These are phyloP conservation scores for Orbilia quercus DNA, from an alignment of 2,329 filamentous ascomycete genomes.

Conservation along the genomic window DNA sequence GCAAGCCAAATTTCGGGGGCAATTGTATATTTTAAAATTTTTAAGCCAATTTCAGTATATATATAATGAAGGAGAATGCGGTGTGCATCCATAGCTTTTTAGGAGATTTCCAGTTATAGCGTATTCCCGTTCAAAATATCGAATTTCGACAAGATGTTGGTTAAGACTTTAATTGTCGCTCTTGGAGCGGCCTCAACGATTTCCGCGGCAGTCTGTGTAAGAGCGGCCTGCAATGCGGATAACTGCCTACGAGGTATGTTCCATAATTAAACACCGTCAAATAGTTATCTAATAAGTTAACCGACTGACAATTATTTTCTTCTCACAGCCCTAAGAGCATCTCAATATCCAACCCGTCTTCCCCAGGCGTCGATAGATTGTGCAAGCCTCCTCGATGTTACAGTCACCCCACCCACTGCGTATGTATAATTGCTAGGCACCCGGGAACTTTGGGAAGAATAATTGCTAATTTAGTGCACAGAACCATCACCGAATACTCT, in stretches of 20 bases:
- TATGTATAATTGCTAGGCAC: conserved; percentile 1
- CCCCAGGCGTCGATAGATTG: conserved; percentile 19
- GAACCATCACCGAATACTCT: conserved; percentile 12
- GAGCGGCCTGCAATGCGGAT: conserved; percentile 14
- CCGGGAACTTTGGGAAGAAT: background rate
- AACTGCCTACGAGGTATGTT: conserved; percentile 31
- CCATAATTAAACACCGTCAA: too few relatives aligned
- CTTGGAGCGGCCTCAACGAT: conserved; percentile 13
- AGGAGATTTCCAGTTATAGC: too few relatives aligned
- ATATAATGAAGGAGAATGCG: too few relatives aligned
- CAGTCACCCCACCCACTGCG: conserved; percentile 18
- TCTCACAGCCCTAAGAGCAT: conserved; percentile 13
- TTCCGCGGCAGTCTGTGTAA: conserved; percentile 5
- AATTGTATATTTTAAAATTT: too few relatives aligned
- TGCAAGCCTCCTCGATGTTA: conserved; percentile 12
- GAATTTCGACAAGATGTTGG: conserved; percentile 12
- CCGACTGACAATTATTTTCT: background rate
- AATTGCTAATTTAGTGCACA: background rate
- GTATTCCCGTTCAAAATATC: background rate
- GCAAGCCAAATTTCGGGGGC: too few relatives aligned
- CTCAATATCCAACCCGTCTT: conserved; percentile 12
- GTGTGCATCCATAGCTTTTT: too few relatives aligned
- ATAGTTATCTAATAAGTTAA: too few relatives aligned
- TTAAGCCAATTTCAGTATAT: too few relatives aligned
- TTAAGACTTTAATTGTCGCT: conserved; percentile 1